phyloP scores from a whole-genome alignment of 129 eudicot genomes.

The Gnaphalium uliginosum region DNA sequence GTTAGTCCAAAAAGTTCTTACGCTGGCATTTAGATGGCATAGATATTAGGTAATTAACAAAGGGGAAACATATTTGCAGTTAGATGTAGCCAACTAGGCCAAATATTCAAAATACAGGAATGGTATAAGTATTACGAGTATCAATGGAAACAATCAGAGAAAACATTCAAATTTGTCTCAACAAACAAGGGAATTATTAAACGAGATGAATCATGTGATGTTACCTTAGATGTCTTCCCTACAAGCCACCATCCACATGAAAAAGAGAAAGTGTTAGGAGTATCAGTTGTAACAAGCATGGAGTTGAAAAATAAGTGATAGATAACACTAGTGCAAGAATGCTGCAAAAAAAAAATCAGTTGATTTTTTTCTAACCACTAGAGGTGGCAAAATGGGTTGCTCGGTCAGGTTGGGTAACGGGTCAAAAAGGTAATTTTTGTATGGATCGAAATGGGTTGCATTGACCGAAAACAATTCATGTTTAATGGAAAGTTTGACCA shows the following conservation, averaged over 20 bases:
- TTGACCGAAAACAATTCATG: not conserved
- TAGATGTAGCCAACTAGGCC: not conserved
- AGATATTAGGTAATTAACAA: constrained; percentile 6
- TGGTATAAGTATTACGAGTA: not conserved
- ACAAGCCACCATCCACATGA: constrained; percentile 49
- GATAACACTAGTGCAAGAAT: constrained; percentile 2
- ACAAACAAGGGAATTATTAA: not conserved
- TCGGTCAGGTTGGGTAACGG: not conserved
- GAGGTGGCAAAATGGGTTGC: constrained; percentile 1
- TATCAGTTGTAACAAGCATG: constrained; percentile 15
- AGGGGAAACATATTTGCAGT: not conserved
- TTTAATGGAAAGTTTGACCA: not conserved
- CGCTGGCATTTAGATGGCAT: constrained; percentile 7
- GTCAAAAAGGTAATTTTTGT: not conserved
- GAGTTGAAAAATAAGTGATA: constrained; percentile 6
- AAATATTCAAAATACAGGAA: not conserved
- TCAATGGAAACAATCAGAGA: not conserved
- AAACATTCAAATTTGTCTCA: not conserved
- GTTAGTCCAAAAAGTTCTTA: not conserved
- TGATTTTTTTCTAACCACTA: constrained; percentile 1
- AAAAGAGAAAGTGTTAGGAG: constrained; percentile 29
- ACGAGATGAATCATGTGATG: not conserved
- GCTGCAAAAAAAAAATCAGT: not conserved
- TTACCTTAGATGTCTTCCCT: constrained; percentile 93
- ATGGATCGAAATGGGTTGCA: not conserved